Conservation (phyloP, 2,329 filamentous ascomycete species). For the Nigrospora oryzae region DNA sequence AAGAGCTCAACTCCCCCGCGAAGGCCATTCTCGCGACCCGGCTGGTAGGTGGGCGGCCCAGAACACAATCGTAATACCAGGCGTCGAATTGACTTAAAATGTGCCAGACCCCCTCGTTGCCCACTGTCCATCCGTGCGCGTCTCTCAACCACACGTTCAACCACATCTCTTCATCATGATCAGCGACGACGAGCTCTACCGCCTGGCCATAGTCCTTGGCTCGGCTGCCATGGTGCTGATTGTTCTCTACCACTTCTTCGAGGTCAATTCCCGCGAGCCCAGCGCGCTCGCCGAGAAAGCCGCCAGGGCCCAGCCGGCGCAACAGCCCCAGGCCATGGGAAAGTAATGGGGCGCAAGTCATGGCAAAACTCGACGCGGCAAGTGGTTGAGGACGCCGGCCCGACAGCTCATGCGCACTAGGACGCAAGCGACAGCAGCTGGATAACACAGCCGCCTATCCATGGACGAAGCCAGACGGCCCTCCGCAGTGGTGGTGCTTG, state of each 20-base stretch:
- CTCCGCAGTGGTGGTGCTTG: no score
- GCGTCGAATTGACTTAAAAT: neutral
- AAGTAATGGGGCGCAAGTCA: conserved; percentile 9
- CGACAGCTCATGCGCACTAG: no score
- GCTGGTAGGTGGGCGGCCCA: no score
- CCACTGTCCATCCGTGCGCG: no score
- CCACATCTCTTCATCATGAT: conserved; percentile 62
- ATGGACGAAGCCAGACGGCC: no score
- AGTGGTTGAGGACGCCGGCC: no score
- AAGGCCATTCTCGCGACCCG: no score
- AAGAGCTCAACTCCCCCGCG: no score
- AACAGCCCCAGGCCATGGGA: conserved; percentile 11
- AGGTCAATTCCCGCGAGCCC: conserved; percentile 65
- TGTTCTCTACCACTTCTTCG: conserved; percentile 91
- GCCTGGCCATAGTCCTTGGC: conserved; percentile 87
- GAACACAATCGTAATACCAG: no score
- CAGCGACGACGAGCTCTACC: conserved; percentile 84
- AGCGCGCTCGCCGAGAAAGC: conserved; percentile 15
- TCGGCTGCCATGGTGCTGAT: conserved; percentile 85
- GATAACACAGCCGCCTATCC: no score
- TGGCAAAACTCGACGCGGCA: no score
- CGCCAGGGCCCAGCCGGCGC: conserved; percentile 16
- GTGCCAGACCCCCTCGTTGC: conserved; percentile 5
- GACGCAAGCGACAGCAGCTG: no score
- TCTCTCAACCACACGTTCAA: neutral